Base-by-base conservation (phyloP, 257 asterid species). In the Capsicum chinense region DNA sequence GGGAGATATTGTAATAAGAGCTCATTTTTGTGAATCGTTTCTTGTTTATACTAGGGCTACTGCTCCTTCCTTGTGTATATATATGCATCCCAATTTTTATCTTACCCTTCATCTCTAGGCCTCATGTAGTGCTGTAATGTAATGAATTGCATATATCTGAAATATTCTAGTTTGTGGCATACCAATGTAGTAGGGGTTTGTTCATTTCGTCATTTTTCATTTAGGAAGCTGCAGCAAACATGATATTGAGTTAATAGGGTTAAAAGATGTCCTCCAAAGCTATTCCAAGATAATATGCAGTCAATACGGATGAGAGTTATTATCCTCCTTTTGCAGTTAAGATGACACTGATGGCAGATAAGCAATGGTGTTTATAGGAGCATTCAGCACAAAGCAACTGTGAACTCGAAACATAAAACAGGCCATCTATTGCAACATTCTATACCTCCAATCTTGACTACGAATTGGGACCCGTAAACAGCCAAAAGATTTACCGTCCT, bases 401-500 rank as follows among this genome's bases (percentile, higher is more conserved):
- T 92, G 54, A 90, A 88, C 79, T 81, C 89, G 33, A 9, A 59
- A 60, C 64, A 39, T 85, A 84, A 12, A 92, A 88, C 81, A 87
- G 97, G 85, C 86, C 89, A 11, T 93, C 94, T 0, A 71, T 93
- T 52, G 93, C 92, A n/a, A 88, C 92, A 62, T 93, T 90, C 88
- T 86, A 87, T 56, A 84, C 88, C 89, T 74, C 86, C 83, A 92
- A 84, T 80, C 44, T 90, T 14, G 85, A 90, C 15, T 81, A 85
- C 4, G 91, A 87, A 84, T 44, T 93, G 74, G 95, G 92, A 10
- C 95, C 96, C 39, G 89, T 91, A 1, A 83, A 56, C 15, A 90
- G 93, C 87, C 87, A 39, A 39, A 39, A 39, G 44, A 39, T 39
- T 39, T 39, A 39, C 2, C 44, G 5, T 39, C 44, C 44, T 39